A percentile compares a stretch with the other conserved stretches of the same genome.
phyloP scores from a whole-genome alignment of 352 stramenopile species.

The Pythium scleroteichum region DNA sequence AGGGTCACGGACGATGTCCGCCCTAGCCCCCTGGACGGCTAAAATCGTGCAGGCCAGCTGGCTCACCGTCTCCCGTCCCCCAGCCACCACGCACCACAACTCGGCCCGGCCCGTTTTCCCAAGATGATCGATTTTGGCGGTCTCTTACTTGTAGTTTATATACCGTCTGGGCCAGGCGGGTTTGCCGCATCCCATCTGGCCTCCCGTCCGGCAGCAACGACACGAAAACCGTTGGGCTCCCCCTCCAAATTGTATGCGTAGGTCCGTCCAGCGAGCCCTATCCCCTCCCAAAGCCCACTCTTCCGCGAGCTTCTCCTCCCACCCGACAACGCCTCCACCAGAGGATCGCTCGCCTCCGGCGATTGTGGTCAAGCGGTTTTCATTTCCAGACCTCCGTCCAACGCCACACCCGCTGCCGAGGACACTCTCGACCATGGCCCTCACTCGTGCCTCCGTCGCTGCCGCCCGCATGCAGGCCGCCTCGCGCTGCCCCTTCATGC shows the following conservation, averaged over 20 bases:
- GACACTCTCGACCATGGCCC: conserved; percentile 44
- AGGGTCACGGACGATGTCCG: conserved; percentile 17
- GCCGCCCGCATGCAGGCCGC: conserved; percentile 69
- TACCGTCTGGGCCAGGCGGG: conserved; percentile 12
- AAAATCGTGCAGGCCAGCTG: conserved; percentile 23
- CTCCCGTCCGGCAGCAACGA: conserved; percentile 8
- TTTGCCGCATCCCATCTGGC: conserved; percentile 12
- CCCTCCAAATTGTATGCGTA: neutral
- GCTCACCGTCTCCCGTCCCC: conserved; percentile 11
- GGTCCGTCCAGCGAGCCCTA: neutral
- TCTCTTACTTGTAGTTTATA: conserved; percentile 34
- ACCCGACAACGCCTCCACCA: conserved; percentile 9
- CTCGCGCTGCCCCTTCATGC: conserved; percentile 85
- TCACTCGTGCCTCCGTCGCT: conserved; percentile 69
- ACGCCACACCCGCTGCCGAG: conserved; percentile 16
- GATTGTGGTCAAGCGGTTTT: neutral
- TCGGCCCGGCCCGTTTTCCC: conserved; percentile 17
- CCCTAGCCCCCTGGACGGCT: conserved; percentile 7
- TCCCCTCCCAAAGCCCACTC: neutral
- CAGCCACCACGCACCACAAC: neutral
- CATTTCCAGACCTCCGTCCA: conserved; percentile 36
- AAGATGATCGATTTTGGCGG: conserved; percentile 22
- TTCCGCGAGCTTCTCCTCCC: neutral
- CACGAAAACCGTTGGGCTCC: conserved; percentile 17
- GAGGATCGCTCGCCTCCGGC: neutral